Base-by-base conservation (phyloP, 768 basidiomycete genomes). In the Sarcodon aspratus region DNA sequence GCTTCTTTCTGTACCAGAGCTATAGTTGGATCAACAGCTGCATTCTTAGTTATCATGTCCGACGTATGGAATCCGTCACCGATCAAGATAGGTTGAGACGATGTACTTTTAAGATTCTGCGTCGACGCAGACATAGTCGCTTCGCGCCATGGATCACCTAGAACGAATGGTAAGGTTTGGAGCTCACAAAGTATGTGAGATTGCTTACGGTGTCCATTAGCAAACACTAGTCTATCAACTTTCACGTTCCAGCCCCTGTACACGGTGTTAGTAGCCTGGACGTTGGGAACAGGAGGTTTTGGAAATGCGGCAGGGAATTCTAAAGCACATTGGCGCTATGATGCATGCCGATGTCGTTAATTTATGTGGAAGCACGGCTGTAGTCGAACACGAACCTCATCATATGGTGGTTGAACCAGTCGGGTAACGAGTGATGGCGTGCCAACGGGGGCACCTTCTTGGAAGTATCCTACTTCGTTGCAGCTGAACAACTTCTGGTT, bases 91-190 rank as follows among this genome's bases (percentile, higher is more conserved):
- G 79, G 78, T 55, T 81, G 80, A 1, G 59, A 59, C 1, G 69
- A 48, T 3, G 77, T 81, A 58, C 73, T 81, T 17, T 58, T 36
- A 46, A 73, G 65, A 49, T 61, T 52, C 15, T 71, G 65, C 10
- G 67, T 68, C 18, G 74, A 70, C 0, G 82, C 75, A 3, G 83
- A 85, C 6, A 85, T 68, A 0, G 83, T 85, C 6, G 78, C 74
- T 48, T 80, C 78, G 45, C 75, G 71, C 83, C 83, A 86, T 13
- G 85, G 83, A 55, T 86, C 83, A 40, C 80, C 82, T 85, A 37
- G 44, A 31, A 18, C 11, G 21, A n/a, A 12, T 5, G 10, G 17
- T 44, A 17, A 18, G 48, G 13, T 2, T 18, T n/a, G 2, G 6
- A 36, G 12, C 7, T 12, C 17, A 38, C 9, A 34, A 18, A 9